These are phyloP conservation scores for Candida arabinofermentans DNA, from an alignment of 805 yeast species.

Conservation along the genomic window DNA sequence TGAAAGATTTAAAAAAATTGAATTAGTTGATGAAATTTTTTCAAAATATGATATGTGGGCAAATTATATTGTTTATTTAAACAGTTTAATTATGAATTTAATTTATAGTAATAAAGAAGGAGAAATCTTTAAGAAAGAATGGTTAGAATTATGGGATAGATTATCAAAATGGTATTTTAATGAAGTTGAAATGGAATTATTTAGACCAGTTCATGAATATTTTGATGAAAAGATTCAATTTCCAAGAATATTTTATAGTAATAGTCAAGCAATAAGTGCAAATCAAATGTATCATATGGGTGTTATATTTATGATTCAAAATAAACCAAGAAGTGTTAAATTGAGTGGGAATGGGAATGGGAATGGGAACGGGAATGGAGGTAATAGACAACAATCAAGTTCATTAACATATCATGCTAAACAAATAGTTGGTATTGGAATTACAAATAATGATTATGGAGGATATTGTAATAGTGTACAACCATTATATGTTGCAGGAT, in stretches of 20 bases:
- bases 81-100: conserved; percentile 34
- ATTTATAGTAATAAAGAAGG: conserved; percentile 26
- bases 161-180: conserved; percentile 32
- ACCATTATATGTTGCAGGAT: conserved; percentile 26
- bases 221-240: conserved; percentile 31
- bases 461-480: conserved; percentile 25
- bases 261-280: conserved; percentile 39
- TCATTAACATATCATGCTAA: conserved; percentile 35
- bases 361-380: background rate
- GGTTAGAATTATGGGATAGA: conserved; percentile 36
- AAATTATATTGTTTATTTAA: conserved; percentile 36
- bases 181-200: conserved; percentile 26
- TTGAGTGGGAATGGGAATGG: conserved; percentile 14
- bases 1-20: conserved; percentile 18
- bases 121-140: conserved; percentile 30
- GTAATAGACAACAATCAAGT: conserved; percentile 7
- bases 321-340: conserved; percentile 35
- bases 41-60: conserved; percentile 31
- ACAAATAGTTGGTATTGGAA: conserved; percentile 33
- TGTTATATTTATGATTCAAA: conserved; percentile 36
- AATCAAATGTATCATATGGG: conserved; percentile 41
- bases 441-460: conserved; percentile 28
- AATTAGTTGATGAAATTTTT: conserved; percentile 24
- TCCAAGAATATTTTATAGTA: conserved; percentile 35
- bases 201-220: conserved; percentile 29